Evolutionary conservation across 768 basidiomycete genomes (phyloP), one percentile per base, ranked within the genome.

Genomic region (Rhodosporidiobolus sp.): DNA sequence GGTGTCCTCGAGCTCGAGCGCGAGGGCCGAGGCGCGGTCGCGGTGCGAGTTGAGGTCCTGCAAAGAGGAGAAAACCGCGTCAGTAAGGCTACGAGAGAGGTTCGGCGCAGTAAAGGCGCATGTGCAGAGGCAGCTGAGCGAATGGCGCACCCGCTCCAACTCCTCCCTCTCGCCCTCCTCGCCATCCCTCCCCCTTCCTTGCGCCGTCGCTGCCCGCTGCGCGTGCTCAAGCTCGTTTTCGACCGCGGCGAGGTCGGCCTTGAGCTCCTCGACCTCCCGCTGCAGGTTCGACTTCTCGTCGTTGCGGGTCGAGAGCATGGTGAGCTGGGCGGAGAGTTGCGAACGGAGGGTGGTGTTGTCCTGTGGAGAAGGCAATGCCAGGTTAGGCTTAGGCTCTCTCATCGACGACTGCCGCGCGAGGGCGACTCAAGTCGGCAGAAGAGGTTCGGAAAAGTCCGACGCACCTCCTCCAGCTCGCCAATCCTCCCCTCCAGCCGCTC

Each of bases 101-200:
- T n/a, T n/a, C n/a, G n/a, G 10, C 48, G 48, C 38, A 49, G 48
- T 49, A 24, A 24, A 26, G 26, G 6, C 26, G 43, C 2, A n/a
- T 26, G 59, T 1, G 58, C 2, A 35, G 38, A 59, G 48, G 46
- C 0, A 12, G 30, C 35, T n/a, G 28, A 32, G 22, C 30, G 26
- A 53, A 19, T 7, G 34, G 60, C 75, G 48, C 45, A 79, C 76
- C 28, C 76, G 66, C 58, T 92, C 90, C n/a, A 90, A 86, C 4
- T 87, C 88, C 77, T 91, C 90, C 20, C 69, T 54, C 45, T 91
- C 90, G 26, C 86, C 83, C 69, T 88, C 89, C 77, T 90, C n/a
- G n/a, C 90, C 59, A 90, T 72, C 1, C 89, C 82, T 81, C 87
- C 86, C 5, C 0, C 81, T 87, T 86, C 7, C 20, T 11, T 87